Percentiles rank a stretch among this genome's conserved stretches.
These are phyloP conservation scores for Stephania cephalantha DNA, from an alignment of 164 flowering plant species.

Conservation along the genomic window DNA sequence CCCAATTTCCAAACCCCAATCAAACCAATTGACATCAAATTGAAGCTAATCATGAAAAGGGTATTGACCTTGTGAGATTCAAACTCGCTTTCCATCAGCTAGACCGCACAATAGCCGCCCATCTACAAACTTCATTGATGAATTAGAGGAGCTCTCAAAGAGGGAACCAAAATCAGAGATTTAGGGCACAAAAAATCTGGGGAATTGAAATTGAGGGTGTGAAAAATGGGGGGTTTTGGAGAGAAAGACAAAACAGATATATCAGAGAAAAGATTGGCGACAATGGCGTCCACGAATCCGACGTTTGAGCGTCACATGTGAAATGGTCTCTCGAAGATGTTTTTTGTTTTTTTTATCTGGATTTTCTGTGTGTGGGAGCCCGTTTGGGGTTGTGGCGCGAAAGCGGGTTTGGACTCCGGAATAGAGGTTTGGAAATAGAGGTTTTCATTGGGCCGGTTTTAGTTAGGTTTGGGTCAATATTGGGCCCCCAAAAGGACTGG, in stretches of 20 bases:
- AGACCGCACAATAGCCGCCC: neutral
- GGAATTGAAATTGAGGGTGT: neutral
- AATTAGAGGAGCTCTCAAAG: neutral
- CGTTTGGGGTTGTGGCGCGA: no score
- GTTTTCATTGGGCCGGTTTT: no score
- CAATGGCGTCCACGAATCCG: no score
- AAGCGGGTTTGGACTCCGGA: no score
- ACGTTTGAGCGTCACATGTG: no score
- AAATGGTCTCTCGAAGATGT: no score
- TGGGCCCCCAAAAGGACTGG: no score
- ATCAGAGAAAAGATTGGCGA: neutral
- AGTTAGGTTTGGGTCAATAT: no score
- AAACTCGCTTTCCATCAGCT: slow-evolving; percentile 21
- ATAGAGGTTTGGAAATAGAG: no score
- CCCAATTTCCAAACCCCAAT: neutral
- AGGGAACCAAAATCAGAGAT: neutral
- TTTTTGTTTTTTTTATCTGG: no score
- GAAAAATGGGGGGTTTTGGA: neutral
- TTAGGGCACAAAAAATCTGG: slow-evolving; percentile 2
- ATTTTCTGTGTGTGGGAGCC: no score
- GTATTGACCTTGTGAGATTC: slow-evolving; percentile 17
- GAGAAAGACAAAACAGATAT: neutral
- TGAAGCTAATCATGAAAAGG: neutral
- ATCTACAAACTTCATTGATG: slow-evolving; percentile 25
- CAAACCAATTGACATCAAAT: neutral